Conservation (phyloP, 164 flowering plant genomes). For the Litsea cubeba region DNA sequence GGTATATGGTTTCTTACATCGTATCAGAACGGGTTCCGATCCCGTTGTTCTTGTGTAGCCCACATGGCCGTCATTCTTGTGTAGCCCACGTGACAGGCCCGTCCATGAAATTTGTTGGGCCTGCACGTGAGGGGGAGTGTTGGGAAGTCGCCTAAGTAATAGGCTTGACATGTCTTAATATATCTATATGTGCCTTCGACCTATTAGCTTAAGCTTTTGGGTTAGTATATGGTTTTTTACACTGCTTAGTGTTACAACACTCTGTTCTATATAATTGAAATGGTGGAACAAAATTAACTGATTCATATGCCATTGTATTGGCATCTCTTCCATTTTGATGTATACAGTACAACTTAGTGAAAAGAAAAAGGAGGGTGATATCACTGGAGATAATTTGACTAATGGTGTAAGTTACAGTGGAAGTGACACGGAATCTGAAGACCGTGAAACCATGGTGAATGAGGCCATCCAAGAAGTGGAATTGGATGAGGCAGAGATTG, state of each 20-base stretch:
- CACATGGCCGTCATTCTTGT: no score
- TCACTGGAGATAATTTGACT: conserved; percentile 37
- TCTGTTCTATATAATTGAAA: not conserved
- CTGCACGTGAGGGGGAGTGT: no score
- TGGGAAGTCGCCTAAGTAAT: no score
- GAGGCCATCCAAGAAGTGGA: conserved; percentile 31
- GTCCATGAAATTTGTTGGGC: no score
- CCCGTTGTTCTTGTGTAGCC: no score
- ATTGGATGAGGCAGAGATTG: conserved; percentile 65
- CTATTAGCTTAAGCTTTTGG: not conserved
- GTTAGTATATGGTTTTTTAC: not conserved
- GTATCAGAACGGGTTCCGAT: no score
- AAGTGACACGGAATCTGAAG: conserved; percentile 23
- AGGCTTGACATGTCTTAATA: no score
- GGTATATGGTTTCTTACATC: no score
- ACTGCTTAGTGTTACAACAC: not conserved
- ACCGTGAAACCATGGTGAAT: conserved; percentile 22
- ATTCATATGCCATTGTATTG: not conserved
- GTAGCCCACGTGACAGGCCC: no score
- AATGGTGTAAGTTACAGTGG: conserved; percentile 26
- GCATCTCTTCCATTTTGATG: not conserved
- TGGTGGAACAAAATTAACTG: not conserved
- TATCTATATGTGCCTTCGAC: no score
- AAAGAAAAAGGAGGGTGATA: conserved; percentile 29
- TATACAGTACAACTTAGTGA: conserved; percentile 38